Conservation (phyloP, 768 basidiomycete species). For the Vararia minispora region DNA sequence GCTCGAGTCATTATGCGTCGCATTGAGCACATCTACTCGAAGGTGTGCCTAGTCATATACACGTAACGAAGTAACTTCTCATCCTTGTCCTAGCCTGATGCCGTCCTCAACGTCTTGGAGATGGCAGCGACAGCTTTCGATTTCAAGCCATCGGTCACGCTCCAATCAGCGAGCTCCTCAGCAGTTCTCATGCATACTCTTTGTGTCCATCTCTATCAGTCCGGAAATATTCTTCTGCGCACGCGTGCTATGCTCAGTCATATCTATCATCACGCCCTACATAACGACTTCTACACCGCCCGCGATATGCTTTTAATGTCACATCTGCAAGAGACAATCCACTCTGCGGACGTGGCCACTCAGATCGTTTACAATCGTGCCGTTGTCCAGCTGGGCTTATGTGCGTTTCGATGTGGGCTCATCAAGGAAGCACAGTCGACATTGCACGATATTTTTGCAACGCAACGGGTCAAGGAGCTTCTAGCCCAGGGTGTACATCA, state of each 20-base stretch:
- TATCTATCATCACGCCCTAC: constrained; percentile 93
- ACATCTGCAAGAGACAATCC: constrained; percentile 92
- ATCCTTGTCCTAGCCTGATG: constrained; percentile 57
- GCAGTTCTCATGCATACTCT: constrained; percentile 78
- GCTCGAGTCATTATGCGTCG: constrained; percentile 89
- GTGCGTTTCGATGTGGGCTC: constrained; percentile 90
- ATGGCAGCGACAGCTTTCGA: constrained; percentile 46
- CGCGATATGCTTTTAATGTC: constrained; percentile 99
- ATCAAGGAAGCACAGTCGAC: constrained; percentile 92
- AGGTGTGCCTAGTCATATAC: constrained; percentile 38
- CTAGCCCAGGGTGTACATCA: constrained; percentile 95
- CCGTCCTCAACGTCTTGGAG: constrained; percentile 87
- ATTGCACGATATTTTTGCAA: constrained; percentile 91
- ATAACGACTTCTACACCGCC: constrained; percentile 93
- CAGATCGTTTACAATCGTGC: constrained; percentile 98
- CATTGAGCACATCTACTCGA: constrained; percentile 95
- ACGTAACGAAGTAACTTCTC: constrained; percentile 5
- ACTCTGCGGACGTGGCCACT: constrained; percentile 91
- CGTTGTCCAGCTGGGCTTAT: constrained; percentile 92
- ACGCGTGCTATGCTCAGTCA: constrained; percentile 97
- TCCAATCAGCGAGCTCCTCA: constrained; percentile 44
- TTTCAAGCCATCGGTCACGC: constrained; percentile 50
- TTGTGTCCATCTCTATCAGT: constrained; percentile 88
- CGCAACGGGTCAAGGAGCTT: constrained; percentile 93
- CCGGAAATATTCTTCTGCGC: constrained; percentile 81